Evolutionary conservation across 2,329 filamentous ascomycete species (phyloP).

Genomic region (Sporothrix pallida): DNA sequence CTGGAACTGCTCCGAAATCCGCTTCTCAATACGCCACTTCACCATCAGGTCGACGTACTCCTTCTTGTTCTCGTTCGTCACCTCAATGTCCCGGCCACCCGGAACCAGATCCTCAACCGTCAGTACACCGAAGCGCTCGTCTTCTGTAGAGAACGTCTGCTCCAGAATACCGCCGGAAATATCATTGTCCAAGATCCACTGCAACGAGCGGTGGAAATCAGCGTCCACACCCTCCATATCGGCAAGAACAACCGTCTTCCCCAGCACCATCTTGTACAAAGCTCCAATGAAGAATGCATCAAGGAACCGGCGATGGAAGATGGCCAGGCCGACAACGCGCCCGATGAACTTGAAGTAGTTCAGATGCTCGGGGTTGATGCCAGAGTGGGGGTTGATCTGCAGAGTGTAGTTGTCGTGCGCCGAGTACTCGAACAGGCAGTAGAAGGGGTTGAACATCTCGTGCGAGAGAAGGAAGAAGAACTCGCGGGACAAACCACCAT

Average conservation of each 20-base stretch:
- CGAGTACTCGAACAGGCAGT: conserved; percentile 98
- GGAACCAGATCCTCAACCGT: conserved; percentile 94
- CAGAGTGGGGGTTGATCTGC: conserved; percentile 98
- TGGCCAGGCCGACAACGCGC: conserved; percentile 92
- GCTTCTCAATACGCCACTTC: conserved; percentile 99
- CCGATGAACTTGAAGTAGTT: conserved; percentile 99
- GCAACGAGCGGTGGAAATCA: conserved; percentile 93
- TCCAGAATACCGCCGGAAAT: conserved; percentile 91
- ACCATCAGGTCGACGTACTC: conserved; percentile 99
- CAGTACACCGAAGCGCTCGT: conserved; percentile 94
- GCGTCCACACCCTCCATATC: conserved; percentile 99
- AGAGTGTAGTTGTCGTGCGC: conserved; percentile 99
- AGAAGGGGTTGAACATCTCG: conserved; percentile 99
- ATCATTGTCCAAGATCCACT: conserved; percentile 98
- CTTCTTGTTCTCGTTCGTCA: conserved; percentile 98
- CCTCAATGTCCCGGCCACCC: conserved; percentile 86
- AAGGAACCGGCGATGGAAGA: conserved; percentile 96
- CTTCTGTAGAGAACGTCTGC: conserved; percentile 94
- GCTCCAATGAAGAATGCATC: conserved; percentile 99
- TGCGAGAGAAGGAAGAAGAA: conserved; percentile 99
- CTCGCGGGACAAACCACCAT: conserved; percentile 95
- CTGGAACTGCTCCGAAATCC: conserved; percentile 97
- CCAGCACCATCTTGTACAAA: conserved; percentile 98
- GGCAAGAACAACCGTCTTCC: conserved; percentile 86
- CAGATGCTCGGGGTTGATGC: conserved; percentile 98